Conservation (phyloP, 2,329 filamentous ascomycete species). For the Lachnellula hyalina region DNA sequence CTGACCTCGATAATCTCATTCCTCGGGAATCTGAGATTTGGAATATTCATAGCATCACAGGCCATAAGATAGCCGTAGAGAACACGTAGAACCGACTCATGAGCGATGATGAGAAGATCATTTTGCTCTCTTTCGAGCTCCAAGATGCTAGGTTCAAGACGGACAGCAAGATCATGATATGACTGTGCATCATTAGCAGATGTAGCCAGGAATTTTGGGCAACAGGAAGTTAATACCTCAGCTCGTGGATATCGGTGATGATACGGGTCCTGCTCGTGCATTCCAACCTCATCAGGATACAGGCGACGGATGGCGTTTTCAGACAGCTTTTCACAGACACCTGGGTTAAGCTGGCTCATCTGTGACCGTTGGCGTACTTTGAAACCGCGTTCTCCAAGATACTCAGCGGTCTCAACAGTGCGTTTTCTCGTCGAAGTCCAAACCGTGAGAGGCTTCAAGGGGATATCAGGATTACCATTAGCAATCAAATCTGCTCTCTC, state of each 20-base stretch:
- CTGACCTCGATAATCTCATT: slow-evolving; percentile 90
- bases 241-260: slow-evolving; percentile 94
- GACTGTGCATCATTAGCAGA: slow-evolving; percentile 52
- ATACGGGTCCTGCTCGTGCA: slow-evolving; percentile 92
- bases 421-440: slow-evolving; percentile 93
- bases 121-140: slow-evolving; percentile 96
- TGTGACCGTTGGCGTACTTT: slow-evolving; percentile 88
- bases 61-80: slow-evolving; percentile 98
- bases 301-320: slow-evolving; percentile 73
- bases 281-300: slow-evolving; percentile 85
- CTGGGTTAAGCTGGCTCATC: slow-evolving; percentile 95
- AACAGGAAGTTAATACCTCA: slow-evolving; percentile 55
- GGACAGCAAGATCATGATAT: slow-evolving; percentile 97
- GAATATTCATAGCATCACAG: slow-evolving; percentile 92
- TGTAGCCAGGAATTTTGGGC: slow-evolving; percentile 1
- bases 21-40: slow-evolving; percentile 85
- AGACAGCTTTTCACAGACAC: slow-evolving; percentile 90
- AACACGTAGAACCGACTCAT: slow-evolving; percentile 95
- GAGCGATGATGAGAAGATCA: slow-evolving; percentile 95
- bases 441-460: slow-evolving; percentile 75
- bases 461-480: slow-evolving; percentile 60
- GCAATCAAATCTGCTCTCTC: slow-evolving; percentile 68
- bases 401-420: slow-evolving; percentile 84
- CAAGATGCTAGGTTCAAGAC: slow-evolving; percentile 93
- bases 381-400: slow-evolving; percentile 73